phyloP scores from a whole-genome alignment of 768 basidiomycete species.

The Podaxis sp. region DNA sequence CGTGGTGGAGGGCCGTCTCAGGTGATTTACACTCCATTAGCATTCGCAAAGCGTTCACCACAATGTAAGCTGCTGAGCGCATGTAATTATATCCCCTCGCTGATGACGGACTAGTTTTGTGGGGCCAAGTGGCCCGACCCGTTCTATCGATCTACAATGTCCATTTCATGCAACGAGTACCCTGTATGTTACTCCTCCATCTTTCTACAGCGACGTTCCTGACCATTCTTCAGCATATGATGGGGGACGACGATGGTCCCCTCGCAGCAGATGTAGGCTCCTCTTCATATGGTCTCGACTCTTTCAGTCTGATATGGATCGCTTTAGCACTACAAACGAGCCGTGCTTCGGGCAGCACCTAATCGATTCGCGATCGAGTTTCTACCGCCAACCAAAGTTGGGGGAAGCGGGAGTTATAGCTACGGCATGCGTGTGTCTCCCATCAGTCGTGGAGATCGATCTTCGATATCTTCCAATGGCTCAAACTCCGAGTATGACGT shows the following conservation, averaged over 20 bases:
- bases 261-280: constrained; percentile 24
- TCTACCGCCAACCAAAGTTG: constrained; percentile 57
- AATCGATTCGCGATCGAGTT: constrained; percentile 58
- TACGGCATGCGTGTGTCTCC: constrained; percentile 66
- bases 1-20: not conserved
- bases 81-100: not conserved
- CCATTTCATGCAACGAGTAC: not conserved
- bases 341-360: constrained; percentile 60
- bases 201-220: not conserved
- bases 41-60: not conserved
- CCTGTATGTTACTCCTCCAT: not conserved
- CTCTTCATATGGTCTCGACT: not conserved
- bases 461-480: constrained; percentile 37
- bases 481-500: constrained; percentile 62
- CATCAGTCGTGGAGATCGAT: constrained; percentile 34
- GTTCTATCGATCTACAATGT: not conserved
- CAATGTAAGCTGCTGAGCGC: not conserved
- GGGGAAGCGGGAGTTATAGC: constrained; percentile 56
- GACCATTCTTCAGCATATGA: constrained; percentile 18
- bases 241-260: constrained; percentile 26
- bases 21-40: not conserved
- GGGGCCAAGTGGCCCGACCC: not conserved
- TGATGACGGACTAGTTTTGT: not conserved
- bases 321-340: constrained; percentile 57
- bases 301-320: not conserved